phyloP scores from a whole-genome alignment of 306 rosid genomes.

The Sicyos edulis region DNA sequence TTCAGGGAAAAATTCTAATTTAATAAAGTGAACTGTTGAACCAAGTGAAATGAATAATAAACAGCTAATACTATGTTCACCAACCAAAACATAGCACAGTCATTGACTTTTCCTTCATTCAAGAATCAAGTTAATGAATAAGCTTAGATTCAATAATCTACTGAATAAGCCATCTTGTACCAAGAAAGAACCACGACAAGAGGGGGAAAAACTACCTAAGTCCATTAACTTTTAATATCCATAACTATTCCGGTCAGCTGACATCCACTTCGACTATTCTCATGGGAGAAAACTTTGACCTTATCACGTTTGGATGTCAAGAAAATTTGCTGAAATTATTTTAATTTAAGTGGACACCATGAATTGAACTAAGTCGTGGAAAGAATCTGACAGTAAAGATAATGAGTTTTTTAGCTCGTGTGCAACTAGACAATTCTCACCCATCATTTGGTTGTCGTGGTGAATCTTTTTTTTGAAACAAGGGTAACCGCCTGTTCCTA shows the following conservation, averaged over 20 bases:
- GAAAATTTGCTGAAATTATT: too few relatives aligned
- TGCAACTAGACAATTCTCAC: background rate
- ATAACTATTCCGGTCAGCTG: too few relatives aligned
- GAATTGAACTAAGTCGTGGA: background rate
- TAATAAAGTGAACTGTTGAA: background rate
- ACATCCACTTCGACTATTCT: too few relatives aligned
- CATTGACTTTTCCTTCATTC: background rate
- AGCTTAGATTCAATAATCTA: constrained; percentile 3
- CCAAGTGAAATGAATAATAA: background rate
- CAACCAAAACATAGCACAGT: background rate
- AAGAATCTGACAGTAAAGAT: background rate
- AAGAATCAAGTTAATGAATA: background rate
- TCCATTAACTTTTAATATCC: background rate
- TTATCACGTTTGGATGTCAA: too few relatives aligned
- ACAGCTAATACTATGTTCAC: background rate
- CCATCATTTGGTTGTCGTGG: background rate
- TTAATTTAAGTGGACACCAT: too few relatives aligned
- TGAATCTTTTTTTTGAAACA: background rate
- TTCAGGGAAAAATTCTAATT: too few relatives aligned
- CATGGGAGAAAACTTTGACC: too few relatives aligned
- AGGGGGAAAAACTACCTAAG: background rate
- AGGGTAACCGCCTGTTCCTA: too few relatives aligned
- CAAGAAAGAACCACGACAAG: background rate
- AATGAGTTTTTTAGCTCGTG: background rate
- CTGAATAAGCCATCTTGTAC: background rate